Evolutionary conservation across 2,329 filamentous ascomycete genomes (phyloP), one percentile per base, ranked within the genome.

Genomic region (Penicillium sp.): DNA sequence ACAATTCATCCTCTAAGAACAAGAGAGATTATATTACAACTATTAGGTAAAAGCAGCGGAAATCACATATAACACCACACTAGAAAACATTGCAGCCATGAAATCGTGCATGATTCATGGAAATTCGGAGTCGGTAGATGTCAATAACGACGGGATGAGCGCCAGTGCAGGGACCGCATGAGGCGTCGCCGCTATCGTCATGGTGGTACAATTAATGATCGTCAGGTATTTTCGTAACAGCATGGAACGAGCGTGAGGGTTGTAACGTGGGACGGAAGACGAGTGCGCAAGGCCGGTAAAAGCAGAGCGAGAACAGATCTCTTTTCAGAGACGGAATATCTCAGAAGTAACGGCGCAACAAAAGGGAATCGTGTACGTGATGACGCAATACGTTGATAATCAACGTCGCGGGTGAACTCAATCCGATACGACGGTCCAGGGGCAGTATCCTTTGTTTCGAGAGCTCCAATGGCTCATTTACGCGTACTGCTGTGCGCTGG

Each of bases 11-110:
- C 28, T 39, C 36, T 41, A 23, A 23, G 26, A 26, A n/a, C 10
- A 28, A 26, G 24, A 51, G 47, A 53, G 28, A 58, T 62, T 63
- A 62, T 62, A 63, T 63, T 63, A 63, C 60, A 62, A 53, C 51
- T 57, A 56, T 52, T 58, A 58, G 34, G 33, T 52, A 52, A 38
- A 24, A 45, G 39, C 24, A 41, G 23, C 26, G 38, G 47, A 12
- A 36, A n/a, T 42, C 41, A 41, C 46, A 44, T 26, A 49, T 47
- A 44, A 29, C 8, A 43, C 36, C 31, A 52, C 33, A 41, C 42
- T 31, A 12, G 34, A 33, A 51, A 51, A 33, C 36, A 39, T 52
- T 52, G 34, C 42, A 54, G 24, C 51, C 51, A 52, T 49, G 45
- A 42, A 45, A 42, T 54, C 42, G 49, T 62, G 43, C 59, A 57